phyloP scores from a whole-genome alignment of 164 flowering plant species.

The Stephania japonica region DNA sequence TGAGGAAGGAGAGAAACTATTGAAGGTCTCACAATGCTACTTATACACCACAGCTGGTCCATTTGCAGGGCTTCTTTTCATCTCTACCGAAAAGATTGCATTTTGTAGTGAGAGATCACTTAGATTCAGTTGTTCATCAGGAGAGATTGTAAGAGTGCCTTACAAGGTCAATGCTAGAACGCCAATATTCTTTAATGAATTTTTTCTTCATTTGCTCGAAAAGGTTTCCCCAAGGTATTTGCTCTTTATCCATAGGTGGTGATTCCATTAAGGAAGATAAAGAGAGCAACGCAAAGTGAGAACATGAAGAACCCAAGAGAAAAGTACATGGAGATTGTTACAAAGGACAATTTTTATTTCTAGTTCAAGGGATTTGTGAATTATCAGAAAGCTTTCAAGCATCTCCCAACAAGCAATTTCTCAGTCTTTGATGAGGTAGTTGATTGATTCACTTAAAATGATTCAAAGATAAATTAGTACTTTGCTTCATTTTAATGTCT shows the following conservation, averaged over 20 bases:
- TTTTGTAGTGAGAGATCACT: constrained; percentile 49
- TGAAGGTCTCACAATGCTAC: constrained; percentile 44
- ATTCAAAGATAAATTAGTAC: not conserved
- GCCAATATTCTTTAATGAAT: not conserved
- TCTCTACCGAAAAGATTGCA: constrained; percentile 38
- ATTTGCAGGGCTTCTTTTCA: constrained; percentile 45
- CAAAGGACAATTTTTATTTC: constrained; percentile 39
- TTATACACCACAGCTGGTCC: constrained; percentile 53
- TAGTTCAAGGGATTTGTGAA: constrained; percentile 53
- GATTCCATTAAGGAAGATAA: constrained; percentile 37
- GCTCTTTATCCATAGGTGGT: constrained; percentile 30
- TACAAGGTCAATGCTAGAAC: constrained; percentile 30
- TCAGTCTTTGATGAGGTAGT: not conserved
- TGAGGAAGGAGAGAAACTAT: constrained; percentile 36
- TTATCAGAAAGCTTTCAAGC: constrained; percentile 34
- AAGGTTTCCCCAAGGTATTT: not conserved
- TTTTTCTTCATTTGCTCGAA: not conserved
- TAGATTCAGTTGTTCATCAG: constrained; percentile 24
- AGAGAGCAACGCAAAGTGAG: constrained; percentile 25
- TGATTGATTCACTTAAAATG: not conserved
- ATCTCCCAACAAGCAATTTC: constrained; percentile 27
- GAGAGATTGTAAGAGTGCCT: constrained; percentile 27
- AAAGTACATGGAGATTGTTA: constrained; percentile 41
- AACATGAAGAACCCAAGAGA: constrained; percentile 33
- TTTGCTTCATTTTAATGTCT: not conserved